Evolutionary conservation across 768 basidiomycete genomes (phyloP).

Genomic region (Tulasnella sp.): DNA sequence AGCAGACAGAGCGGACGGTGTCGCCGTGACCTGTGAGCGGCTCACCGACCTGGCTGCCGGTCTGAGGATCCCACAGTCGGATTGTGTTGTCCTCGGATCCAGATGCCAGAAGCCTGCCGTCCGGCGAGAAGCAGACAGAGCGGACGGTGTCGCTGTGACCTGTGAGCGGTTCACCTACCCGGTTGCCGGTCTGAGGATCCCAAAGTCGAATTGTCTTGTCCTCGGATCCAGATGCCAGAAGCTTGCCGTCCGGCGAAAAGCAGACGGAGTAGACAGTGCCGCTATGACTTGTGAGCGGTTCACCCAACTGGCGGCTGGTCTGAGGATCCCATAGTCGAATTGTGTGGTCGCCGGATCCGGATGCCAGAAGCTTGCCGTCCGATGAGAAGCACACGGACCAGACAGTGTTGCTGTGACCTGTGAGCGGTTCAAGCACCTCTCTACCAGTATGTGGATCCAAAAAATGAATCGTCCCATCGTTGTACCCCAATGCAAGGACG

Average conservation of each 20-base stretch:
- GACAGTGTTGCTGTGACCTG: background rate
- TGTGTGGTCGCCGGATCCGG: conserved; percentile 7
- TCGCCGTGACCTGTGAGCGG: background rate
- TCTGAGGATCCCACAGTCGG: conserved; percentile 27
- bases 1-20: background rate
- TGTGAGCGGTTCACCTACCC: conserved; percentile 84
- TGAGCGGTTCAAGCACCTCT: background rate
- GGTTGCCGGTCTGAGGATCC: conserved; percentile 90
- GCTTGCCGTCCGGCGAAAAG: conserved; percentile 19
- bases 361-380: background rate
- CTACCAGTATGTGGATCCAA: background rate
- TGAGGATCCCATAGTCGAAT: conserved; percentile 42
- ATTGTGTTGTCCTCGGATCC: conserved; percentile 30
- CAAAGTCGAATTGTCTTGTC: conserved; percentile 58
- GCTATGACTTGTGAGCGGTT: conserved; percentile 1
- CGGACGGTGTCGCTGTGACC: conserved; percentile 74
- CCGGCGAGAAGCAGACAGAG: conserved; percentile 34
- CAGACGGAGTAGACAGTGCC: background rate
- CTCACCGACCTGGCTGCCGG: background rate
- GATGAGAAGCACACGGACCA: background rate
- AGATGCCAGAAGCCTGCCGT: conserved; percentile 27
- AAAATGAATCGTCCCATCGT: background rate
- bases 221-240: conserved; percentile 23
- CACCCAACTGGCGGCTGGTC: conserved; percentile 36
- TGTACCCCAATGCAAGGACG: background rate